Base-by-base conservation (phyloP, 108 stramenopile species). In the Hondaea fermentalgiana region DNA sequence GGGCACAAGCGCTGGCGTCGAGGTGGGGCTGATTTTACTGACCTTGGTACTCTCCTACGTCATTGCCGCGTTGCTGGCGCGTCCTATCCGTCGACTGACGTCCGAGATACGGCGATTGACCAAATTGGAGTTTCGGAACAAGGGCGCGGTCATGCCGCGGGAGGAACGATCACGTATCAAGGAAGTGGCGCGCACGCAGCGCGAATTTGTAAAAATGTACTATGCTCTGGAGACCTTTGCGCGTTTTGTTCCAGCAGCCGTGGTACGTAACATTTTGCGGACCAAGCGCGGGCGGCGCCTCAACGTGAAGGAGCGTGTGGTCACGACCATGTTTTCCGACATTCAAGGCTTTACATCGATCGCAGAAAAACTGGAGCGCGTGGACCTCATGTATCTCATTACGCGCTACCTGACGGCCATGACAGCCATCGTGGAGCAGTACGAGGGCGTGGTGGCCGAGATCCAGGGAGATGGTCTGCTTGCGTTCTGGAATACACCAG, bases 401-500 rank as follows among this genome's bases (percentile, higher is more conserved):
- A 83, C 76, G 25, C 45, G 51, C 19, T 83, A 83, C 51, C 51
- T 83, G 49, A 83, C 49, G 25, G 76, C 76, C 45, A 83, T 83
- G 76, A 83, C 76, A 53, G 45, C 76, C 19, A 83, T 83, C 4
- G 76, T 83, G 3, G 76, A 83, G 28, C 49, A 47, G 49, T 83
- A 83, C 28, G 76, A 83, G 28, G 76, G 76, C n/a, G 76, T 53
- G 14, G 76, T 83, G 28, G 76, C 76, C 49, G 76, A 83, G 51
- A 83, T 83, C 49, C 76, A 83, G 23, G 76, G 76, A 8, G 76
- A 83, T 28, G 76, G 76, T 53, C 28, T 83, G 51, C 76, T 83
- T 12, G 76, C 76, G 51, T 83, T 83, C 51, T 83, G 45, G 45
- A 83, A 53, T 35, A 83, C 76, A 35, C 76, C 76, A 28, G 76